Percentiles rank a stretch among this genome's conserved stretches.
These are phyloP conservation scores for Whalleya microplaca DNA, from an alignment of 2,329 filamentous ascomycete genomes.

Conservation along the genomic window DNA sequence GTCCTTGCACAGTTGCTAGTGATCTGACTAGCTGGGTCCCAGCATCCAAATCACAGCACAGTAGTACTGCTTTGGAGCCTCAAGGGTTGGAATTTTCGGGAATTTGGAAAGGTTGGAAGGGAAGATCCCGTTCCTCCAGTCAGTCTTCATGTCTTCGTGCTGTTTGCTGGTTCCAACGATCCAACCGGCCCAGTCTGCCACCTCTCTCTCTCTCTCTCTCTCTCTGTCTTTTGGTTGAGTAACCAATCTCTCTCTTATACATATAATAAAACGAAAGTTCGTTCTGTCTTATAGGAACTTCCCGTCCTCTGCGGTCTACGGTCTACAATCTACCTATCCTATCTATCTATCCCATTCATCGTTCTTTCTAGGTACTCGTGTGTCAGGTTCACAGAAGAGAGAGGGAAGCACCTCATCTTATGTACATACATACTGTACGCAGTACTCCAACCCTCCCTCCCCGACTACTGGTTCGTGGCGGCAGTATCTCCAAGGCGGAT, in stretches of 20 bases:
- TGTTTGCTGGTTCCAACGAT: no score
- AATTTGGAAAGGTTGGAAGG: no score
- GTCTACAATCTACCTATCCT: no score
- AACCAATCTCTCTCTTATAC: background rate
- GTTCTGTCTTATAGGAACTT: no score
- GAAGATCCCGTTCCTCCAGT: no score
- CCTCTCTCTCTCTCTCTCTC: background rate
- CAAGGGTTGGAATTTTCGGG: background rate
- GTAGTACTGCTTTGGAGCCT: background rate
- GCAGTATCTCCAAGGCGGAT: slow-evolving; percentile 33
- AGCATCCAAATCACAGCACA: background rate
- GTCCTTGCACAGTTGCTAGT: slow-evolving; percentile 2
- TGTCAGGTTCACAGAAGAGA: background rate
- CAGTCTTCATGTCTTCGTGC: no score
- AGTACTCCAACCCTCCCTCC: slow-evolving; percentile 10
- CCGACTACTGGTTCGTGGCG: slow-evolving; percentile 25
- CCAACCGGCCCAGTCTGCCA: no score
- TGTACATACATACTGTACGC: slow-evolving; percentile 1
- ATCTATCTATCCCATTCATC: background rate
- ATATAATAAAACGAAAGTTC: no score
- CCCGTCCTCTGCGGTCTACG: no score
- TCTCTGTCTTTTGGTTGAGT: background rate
- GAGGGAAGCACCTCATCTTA: slow-evolving; percentile 11
- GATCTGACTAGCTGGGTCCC: background rate
- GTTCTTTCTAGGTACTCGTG: background rate